A percentile compares a stretch with the other conserved stretches of the same genome.
Conservation (phyloP, 768 basidiomycete species). For the Phallus indusiatus region DNA sequence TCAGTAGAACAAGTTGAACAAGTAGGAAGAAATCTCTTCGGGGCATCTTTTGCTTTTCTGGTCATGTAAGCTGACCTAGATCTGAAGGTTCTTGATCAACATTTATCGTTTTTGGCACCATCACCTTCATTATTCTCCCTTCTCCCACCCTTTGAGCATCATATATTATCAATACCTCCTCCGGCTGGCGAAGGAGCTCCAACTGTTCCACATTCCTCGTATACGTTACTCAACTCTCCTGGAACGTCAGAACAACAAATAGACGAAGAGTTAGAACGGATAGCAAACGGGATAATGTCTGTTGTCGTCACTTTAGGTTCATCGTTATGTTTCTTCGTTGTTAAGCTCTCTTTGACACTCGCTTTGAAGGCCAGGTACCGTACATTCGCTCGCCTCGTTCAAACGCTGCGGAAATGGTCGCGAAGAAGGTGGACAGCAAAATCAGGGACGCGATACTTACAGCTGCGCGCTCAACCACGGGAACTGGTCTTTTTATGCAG, state of each 20-base stretch:
- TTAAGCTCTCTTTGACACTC: background rate
- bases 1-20: conserved; percentile 76
- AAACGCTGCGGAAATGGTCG: conserved; percentile 99
- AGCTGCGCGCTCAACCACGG: conserved; percentile 49
- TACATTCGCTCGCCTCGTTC: conserved; percentile 91
- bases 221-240: conserved; percentile 85
- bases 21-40: conserved; percentile 28
- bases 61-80: conserved; percentile 16
- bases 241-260: conserved; percentile 84
- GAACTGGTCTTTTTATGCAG: conserved; percentile 62
- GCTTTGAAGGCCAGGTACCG: conserved; percentile 70
- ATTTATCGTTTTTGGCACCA: conserved; percentile 91
- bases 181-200: conserved; percentile 26
- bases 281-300: conserved; percentile 86
- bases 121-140: conserved; percentile 90
- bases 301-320: conserved; percentile 83
- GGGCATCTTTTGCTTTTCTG: conserved; percentile 16
- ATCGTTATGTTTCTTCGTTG: background rate
- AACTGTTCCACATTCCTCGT: conserved; percentile 45
- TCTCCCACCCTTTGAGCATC: conserved; percentile 32
- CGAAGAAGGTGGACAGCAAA: conserved; percentile 87
- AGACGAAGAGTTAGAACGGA: conserved; percentile 85
- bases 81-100: conserved; percentile 84
- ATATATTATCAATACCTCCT: conserved; percentile 23
- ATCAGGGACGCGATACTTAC: conserved; percentile 78